phyloP scores from a whole-genome alignment of 352 stramenopile genomes.

The Globisporangium spiculum region DNA sequence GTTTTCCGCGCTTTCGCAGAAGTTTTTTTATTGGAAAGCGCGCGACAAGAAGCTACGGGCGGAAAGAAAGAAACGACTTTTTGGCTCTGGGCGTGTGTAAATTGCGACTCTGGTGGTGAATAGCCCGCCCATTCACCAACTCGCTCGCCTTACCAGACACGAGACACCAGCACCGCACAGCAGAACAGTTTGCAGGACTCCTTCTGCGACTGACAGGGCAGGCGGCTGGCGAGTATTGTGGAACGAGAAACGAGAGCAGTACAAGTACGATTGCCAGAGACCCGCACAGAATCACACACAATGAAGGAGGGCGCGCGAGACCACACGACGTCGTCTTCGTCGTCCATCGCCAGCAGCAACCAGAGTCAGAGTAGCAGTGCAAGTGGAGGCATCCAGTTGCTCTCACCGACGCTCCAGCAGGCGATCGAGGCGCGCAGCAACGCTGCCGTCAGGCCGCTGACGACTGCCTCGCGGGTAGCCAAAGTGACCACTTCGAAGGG shows the following conservation, averaged over 20 bases:
- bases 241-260: not conserved
- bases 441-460: not conserved
- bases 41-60: too few species aligned
- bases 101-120: not conserved
- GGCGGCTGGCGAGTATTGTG: not conserved
- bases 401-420: constrained; percentile 35
- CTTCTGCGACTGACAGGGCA: not conserved
- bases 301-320: not conserved
- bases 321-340: not conserved
- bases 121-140: too few species aligned
- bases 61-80: too few species aligned
- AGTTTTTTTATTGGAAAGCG: too few species aligned
- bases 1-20: not conserved
- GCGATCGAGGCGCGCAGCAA: constrained; percentile 20
- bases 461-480: not conserved
- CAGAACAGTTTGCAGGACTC: too few species aligned
- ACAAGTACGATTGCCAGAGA: not conserved
- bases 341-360: not conserved
- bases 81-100: not conserved
- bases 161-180: too few species aligned
- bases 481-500: constrained; percentile 7
- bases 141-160: too few species aligned
- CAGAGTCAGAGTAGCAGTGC: not conserved
- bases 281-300: not conserved
- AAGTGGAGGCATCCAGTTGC: constrained; percentile 24